Evolutionary conservation across 768 basidiomycete genomes (phyloP), one percentile per base, ranked within the genome.

Genomic region (Lactifluus subvellereus): DNA sequence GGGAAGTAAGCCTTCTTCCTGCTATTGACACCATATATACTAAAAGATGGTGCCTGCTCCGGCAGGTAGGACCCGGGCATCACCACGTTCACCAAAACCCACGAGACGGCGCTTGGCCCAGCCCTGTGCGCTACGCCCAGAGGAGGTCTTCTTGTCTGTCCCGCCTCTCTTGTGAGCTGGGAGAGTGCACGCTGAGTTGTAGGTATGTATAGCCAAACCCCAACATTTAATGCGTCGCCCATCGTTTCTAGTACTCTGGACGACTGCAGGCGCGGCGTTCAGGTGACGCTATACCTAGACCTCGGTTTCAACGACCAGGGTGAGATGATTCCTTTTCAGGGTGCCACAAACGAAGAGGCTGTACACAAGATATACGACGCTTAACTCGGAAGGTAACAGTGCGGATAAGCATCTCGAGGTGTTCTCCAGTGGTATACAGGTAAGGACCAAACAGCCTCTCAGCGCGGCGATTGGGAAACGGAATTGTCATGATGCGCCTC

Each of bases 341-440:
- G 87, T 9, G 88, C 88, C 1, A 88, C 82, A 40, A 89, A 89
- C 71, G 85, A 87, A 66, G 79, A 86, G 72, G 85, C 89, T 20
- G 82, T 81, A 16, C 76, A 81, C 64, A 74, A 76, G 42, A 80
- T 89, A 75, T 88, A 80, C 76, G 22, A 73, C 72, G 53, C 76
- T 88, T 18, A 73, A 75, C 3, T 74, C 74, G 32, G 76, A 77
- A 42, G 75, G 76, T 49, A 75, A 72, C 14, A 71, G 67, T 11
- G 77, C 80, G 62, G 72, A 82, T 68, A 71, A 82, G 64, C 78
- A 73, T 49, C 73, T 82, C 20, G 74, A 76, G 64, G 79, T 84
- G 65, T 80, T 81, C 72, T 80, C 27, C 27, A 27, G 27, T 27
- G 85, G 81, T 86, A 84, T 70, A 79, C 80, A 6, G 81, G 82